Conservation (phyloP, 768 basidiomycete genomes). For the Grammothele lineata region DNA sequence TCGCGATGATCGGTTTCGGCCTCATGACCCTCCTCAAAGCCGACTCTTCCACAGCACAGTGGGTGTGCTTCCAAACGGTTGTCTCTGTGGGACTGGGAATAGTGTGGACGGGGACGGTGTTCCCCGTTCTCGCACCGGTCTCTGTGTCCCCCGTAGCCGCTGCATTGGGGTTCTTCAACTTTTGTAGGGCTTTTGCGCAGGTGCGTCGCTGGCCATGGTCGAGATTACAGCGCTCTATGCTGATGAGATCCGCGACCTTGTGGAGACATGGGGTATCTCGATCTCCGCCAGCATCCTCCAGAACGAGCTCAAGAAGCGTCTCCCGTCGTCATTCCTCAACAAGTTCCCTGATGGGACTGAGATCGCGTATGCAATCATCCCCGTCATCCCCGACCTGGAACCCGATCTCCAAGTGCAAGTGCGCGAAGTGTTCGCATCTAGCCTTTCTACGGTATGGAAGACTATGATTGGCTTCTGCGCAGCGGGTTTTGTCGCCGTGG, state of each 20-base stretch:
- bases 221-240: too few relatives aligned
- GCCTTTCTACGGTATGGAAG: constrained; percentile 29
- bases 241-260: too few relatives aligned
- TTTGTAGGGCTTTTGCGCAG: constrained; percentile 22
- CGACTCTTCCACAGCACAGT: constrained; percentile 18
- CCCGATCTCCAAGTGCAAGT: constrained; percentile 22
- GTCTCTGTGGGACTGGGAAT: constrained; percentile 15
- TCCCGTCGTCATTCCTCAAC: constrained; percentile 27
- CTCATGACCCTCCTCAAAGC: constrained; percentile 24
- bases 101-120: constrained; percentile 15
- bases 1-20: constrained; percentile 35
- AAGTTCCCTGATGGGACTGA: constrained; percentile 24
- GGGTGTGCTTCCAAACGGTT: constrained; percentile 29
- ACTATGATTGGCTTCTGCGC: constrained; percentile 10
- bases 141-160: constrained; percentile 27
- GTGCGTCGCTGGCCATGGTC: too few relatives aligned
- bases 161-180: constrained; percentile 30
- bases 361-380: constrained; percentile 29
- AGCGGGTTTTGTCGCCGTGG: not conserved
- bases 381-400: constrained; percentile 22
- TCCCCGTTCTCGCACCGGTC: constrained; percentile 25
- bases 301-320: constrained; percentile 30
- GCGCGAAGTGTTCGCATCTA: constrained; percentile 27
- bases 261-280: constrained; percentile 28
- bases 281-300: constrained; percentile 34